Base-by-base conservation (phyloP, 2,329 filamentous ascomycete species). In the Aureobasidium sp. region DNA sequence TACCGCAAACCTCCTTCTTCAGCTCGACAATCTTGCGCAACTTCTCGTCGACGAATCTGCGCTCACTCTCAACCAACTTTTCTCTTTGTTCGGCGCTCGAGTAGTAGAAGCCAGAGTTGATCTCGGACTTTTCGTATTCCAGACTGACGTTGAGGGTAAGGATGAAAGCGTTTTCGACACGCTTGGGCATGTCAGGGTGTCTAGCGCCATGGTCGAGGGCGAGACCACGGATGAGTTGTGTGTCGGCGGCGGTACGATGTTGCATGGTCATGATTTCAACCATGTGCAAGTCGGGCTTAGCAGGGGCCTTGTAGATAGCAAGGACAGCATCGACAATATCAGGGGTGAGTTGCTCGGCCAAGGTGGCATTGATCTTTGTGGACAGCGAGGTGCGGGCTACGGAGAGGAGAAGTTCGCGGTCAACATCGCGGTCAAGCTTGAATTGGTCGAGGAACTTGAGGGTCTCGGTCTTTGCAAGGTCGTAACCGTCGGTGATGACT, bases 201-300 rank as follows among this genome's bases (percentile, higher is more conserved):
- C 94, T 86, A 13, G 94, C 92, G 68, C 94, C 94, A 76, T 99
- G 94, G 72, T 99, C 94, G 64, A 99, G 80, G 10, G 91, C 94
- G 63, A 99, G 82, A 64, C 94, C 94, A 67, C 89, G 87, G 75
- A 99, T 97, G 64, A 99, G 85, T 76, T 96, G 91, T 62, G 94
- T 99, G 76, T 99, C 94, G 36, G 94, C 90, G 63, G 93, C 92
- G 58, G 90, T 91, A 69, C 93, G 89, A 80, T 99, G 94, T 80
- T 99, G 94, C 93, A 99, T 97, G 76, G 96, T 97, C 94, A 99
- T 99, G 71, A 99, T 97, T 78, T 99, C 94, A 68, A 99, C 84
- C 94, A 99, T 99, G 81, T 97, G 93, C 72, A 99, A 78, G 78
- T 99, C 94, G 62, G 95, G 95, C 80, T 97, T 97, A 66, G 85